Conservation (phyloP, 2,329 filamentous ascomycete genomes). For the Aureobasidium lini region DNA sequence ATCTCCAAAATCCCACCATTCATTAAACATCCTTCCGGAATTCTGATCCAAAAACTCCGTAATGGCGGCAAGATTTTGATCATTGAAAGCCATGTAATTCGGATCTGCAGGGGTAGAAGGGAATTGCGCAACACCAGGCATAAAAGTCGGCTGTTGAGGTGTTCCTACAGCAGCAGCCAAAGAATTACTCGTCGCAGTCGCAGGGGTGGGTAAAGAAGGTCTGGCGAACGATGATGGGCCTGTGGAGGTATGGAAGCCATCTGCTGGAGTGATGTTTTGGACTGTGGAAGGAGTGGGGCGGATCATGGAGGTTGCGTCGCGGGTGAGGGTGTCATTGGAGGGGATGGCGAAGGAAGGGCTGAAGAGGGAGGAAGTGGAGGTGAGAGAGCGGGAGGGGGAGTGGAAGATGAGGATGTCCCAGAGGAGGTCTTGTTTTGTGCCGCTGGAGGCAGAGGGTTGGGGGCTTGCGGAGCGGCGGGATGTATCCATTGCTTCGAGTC, state of each 20-base stretch:
- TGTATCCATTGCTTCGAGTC: slow-evolving; percentile 1
- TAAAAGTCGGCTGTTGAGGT: not conserved
- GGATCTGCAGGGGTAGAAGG: not conserved
- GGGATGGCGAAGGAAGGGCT: slow-evolving; percentile 1
- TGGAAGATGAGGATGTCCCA: slow-evolving; percentile 11
- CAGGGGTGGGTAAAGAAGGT: not conserved
- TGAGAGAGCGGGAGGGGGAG: not conserved
- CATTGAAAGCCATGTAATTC: slow-evolving; percentile 7
- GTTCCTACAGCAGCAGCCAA: not conserved
- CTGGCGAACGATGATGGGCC: not conserved
- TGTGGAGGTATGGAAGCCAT: not conserved
- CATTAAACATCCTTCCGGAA: slow-evolving; percentile 11
- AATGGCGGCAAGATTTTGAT: slow-evolving; percentile 8
- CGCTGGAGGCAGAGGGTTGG: not conserved
- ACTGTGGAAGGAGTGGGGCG: not conserved
- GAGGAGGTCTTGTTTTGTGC: slow-evolving; percentile 9
- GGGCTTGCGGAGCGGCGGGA: slow-evolving; percentile 6
- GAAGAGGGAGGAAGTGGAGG: not conserved
- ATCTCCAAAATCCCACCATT: slow-evolving; percentile 13
- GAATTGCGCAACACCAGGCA: slow-evolving; percentile 1
- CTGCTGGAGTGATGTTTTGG: not conserved
- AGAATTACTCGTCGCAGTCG: not conserved
- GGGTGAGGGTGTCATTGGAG: not conserved
- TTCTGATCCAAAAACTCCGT: slow-evolving; percentile 11
- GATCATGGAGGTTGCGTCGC: not conserved